These are phyloP conservation scores for Ophiostoma perfectum DNA, from an alignment of 2,329 filamentous ascomycete genomes.

Conservation along the genomic window DNA sequence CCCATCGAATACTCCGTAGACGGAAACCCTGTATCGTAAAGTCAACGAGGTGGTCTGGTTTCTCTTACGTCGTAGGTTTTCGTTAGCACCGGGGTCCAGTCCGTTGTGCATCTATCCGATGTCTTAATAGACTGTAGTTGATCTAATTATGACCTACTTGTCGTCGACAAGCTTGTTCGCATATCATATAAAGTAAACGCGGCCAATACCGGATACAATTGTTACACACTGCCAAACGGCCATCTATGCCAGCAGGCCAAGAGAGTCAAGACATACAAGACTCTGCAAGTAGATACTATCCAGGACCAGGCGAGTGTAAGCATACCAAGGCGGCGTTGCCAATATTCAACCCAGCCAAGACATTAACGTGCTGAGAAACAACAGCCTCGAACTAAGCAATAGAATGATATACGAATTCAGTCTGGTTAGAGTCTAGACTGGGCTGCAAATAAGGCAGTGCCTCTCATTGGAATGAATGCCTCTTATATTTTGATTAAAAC, in stretches of 20 bases:
- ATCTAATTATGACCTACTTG: too few relatives aligned
- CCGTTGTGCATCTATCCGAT: too few relatives aligned
- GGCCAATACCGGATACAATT: too few relatives aligned
- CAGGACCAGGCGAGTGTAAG: neutral
- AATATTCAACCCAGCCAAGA: neutral
- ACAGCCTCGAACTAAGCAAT: neutral
- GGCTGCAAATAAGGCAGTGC: neutral
- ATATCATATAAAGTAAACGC: too few relatives aligned
- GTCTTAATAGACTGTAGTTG: too few relatives aligned
- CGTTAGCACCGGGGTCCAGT: too few relatives aligned
- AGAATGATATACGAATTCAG: neutral
- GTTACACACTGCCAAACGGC: too few relatives aligned
- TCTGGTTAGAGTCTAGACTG: neutral
- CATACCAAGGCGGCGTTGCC: conserved; percentile 1
- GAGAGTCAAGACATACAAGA: neutral
- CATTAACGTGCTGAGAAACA: neutral
- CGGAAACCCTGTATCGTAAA: too few relatives aligned
- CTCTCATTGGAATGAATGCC: neutral
- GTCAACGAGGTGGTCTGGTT: too few relatives aligned
- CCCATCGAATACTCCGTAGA: neutral
- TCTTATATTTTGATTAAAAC: neutral
- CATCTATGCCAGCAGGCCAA: neutral
- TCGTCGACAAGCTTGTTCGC: too few relatives aligned
- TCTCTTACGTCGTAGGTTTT: too few relatives aligned
- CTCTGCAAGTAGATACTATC: neutral